Evolutionary conservation across 1,139 yeast species (phyloP).

Genomic region (Wickerhamomyces sp.): DNA sequence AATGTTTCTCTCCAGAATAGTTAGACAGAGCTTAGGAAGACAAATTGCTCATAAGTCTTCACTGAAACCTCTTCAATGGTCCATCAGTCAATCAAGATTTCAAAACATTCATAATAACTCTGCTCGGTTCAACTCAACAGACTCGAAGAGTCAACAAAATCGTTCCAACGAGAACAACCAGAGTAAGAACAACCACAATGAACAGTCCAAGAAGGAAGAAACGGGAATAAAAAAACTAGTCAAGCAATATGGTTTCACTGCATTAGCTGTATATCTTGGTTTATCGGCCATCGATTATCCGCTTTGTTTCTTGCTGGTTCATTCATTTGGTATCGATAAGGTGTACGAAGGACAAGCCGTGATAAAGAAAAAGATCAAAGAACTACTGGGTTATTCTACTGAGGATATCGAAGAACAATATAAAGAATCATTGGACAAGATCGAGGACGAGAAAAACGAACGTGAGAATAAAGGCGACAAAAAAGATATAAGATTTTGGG

Average conservation of each 20-base stretch:
- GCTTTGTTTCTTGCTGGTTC: constrained; percentile 74
- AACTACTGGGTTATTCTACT: constrained; percentile 44
- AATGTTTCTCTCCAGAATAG: too few species aligned
- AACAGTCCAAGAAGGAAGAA: constrained; percentile 34
- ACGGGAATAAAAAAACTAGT: constrained; percentile 63
- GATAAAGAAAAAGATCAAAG: constrained; percentile 56
- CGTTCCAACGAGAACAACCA: too few species aligned
- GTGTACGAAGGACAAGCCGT: constrained; percentile 62
- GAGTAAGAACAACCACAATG: too few species aligned
- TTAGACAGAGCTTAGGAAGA: too few species aligned
- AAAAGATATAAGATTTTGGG: constrained; percentile 34
- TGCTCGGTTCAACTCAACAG: too few species aligned
- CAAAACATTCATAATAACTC: too few species aligned
- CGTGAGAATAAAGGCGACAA: constrained; percentile 6
- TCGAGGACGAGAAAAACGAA: constrained; percentile 3
- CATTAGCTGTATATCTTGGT: constrained; percentile 76
- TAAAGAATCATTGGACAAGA: constrained; percentile 2
- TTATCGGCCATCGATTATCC: constrained; percentile 76
- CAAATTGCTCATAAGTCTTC: too few species aligned
- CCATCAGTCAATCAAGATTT: too few species aligned
- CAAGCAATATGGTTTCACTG: constrained; percentile 88
- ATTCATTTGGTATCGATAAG: constrained; percentile 77
- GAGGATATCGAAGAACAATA: constrained; percentile 16
- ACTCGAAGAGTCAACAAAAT: too few species aligned
- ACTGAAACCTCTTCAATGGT: too few species aligned